Evolutionary conservation across 345 rosid genomes (phyloP).

Genomic region (Excoecaria agallocha): DNA sequence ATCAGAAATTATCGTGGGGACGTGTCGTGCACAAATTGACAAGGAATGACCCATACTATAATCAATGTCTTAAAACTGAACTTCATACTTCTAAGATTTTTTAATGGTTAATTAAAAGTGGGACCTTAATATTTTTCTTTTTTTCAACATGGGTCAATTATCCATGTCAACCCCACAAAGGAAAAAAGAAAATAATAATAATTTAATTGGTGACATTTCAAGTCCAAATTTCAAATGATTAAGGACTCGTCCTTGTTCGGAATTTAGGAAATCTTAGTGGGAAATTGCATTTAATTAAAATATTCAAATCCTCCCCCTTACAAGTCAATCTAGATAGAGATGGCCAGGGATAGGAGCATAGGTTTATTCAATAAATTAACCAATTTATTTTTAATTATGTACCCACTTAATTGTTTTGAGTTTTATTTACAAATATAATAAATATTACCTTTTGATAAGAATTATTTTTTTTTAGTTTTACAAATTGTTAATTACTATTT

Average conservation of each 20-base stretch:
- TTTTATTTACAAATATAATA: no score
- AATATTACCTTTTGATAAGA: no score
- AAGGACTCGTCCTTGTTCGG: slow-evolving; percentile 23
- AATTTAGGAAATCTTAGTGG: slow-evolving; percentile 14
- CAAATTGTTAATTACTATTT: no score
- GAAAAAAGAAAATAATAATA: neutral
- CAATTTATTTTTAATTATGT: no score
- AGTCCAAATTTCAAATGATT: slow-evolving; percentile 28
- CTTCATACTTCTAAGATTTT: neutral
- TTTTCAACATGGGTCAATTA: slow-evolving; percentile 24
- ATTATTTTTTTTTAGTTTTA: no score
- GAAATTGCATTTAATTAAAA: slow-evolving; percentile 4
- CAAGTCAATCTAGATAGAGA: slow-evolving; percentile 35
- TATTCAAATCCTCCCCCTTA: neutral
- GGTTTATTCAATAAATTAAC: neutral
- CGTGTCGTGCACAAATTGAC: slow-evolving; percentile 6
- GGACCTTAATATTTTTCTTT: slow-evolving; percentile 9
- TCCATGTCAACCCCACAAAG: slow-evolving; percentile 42
- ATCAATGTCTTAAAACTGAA: neutral
- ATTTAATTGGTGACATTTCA: slow-evolving; percentile 19
- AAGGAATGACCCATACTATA: slow-evolving; percentile 18
- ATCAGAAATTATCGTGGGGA: neutral
- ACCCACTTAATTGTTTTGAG: no score
- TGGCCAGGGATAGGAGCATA: neutral
- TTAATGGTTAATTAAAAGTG: neutral